Evolutionary conservation across 2,329 filamentous ascomycete genomes (phyloP).

Genomic region (Trichophyton schoenleinii): DNA sequence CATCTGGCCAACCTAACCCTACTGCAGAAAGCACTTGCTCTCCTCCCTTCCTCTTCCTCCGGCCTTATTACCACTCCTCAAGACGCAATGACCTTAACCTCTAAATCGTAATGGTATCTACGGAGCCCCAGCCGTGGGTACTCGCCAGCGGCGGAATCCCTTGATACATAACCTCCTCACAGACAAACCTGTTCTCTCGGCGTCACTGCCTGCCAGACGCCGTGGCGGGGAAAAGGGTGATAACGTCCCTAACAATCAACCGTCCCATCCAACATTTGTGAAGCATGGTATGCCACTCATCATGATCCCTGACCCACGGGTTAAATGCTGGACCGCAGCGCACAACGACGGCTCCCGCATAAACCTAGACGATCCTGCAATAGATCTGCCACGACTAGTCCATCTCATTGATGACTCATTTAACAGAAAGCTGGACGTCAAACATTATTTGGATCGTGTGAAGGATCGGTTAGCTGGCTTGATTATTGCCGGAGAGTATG

Average conservation of each 20-base stretch:
- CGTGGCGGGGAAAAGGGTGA: conserved; percentile 33
- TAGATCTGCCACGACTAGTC: conserved; percentile 71
- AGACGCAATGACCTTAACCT: conserved; percentile 57
- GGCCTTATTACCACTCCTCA: conserved; percentile 76
- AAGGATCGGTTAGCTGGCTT: conserved; percentile 71
- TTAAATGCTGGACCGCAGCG: conserved; percentile 55
- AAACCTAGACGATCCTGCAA: conserved; percentile 62
- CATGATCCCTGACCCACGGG: conserved; percentile 60
- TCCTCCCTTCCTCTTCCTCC: conserved; percentile 74
- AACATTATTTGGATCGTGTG: conserved; percentile 72
- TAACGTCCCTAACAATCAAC: conserved; percentile 25
- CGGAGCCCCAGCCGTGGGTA: conserved; percentile 39
- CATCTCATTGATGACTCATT: conserved; percentile 92
- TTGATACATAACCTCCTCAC: conserved; percentile 92
- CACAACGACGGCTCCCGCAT: conserved; percentile 48
- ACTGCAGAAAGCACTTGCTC: conserved; percentile 54
- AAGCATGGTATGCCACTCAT: conserved; percentile 85
- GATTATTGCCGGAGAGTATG: conserved; percentile 92
- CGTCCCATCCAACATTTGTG: conserved; percentile 60
- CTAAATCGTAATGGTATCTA: conserved; percentile 18
- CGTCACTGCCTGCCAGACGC: conserved; percentile 67
- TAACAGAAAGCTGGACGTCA: conserved; percentile 65
- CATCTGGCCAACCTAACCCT: conserved; percentile 63
- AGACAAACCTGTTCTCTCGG: conserved; percentile 84
- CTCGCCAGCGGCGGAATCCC: conserved; percentile 59